phyloP scores from a whole-genome alignment of 306 rosid species.

The Chamaecrista fasciculata region DNA sequence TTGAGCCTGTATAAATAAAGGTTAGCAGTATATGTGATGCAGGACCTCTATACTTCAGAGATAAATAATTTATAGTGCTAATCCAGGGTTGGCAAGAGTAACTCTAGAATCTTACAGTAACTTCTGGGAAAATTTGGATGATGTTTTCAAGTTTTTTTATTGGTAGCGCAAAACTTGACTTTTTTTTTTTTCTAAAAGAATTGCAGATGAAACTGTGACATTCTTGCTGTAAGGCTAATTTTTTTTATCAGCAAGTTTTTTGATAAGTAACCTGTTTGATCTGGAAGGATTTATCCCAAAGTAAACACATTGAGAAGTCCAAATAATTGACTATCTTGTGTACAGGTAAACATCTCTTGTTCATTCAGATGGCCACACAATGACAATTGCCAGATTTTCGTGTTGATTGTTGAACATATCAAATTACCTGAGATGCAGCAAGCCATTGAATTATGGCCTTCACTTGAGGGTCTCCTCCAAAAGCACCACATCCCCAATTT shows the following conservation, averaged over 20 bases:
- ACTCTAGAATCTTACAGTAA: not conserved
- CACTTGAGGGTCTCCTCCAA: slow-evolving; percentile 94
- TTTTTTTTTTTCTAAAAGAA: no score
- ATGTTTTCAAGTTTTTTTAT: no score
- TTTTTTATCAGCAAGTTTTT: no score
- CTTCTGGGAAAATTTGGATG: not conserved
- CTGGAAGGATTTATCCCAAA: no score
- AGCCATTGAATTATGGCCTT: slow-evolving; percentile 91
- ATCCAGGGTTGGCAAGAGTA: not conserved
- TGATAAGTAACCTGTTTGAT: no score
- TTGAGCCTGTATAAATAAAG: slow-evolving; percentile 3
- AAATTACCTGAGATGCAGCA: slow-evolving; percentile 90
- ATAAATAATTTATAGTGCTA: not conserved
- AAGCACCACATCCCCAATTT: slow-evolving; percentile 97
- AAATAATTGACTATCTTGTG: no score
- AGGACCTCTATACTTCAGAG: not conserved
- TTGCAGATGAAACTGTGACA: no score
- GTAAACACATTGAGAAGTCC: not conserved
- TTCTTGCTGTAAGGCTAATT: no score
- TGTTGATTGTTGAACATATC: slow-evolving; percentile 22
- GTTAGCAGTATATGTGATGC: not conserved
- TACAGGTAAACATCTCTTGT: not conserved
- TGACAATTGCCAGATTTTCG: not conserved
- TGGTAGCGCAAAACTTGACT: no score
- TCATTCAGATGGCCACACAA: not conserved